Percentiles rank a stretch among this genome's conserved stretches.
phyloP scores from a whole-genome alignment of 116 monocot species.

The Phalaenopsis hybrid region DNA sequence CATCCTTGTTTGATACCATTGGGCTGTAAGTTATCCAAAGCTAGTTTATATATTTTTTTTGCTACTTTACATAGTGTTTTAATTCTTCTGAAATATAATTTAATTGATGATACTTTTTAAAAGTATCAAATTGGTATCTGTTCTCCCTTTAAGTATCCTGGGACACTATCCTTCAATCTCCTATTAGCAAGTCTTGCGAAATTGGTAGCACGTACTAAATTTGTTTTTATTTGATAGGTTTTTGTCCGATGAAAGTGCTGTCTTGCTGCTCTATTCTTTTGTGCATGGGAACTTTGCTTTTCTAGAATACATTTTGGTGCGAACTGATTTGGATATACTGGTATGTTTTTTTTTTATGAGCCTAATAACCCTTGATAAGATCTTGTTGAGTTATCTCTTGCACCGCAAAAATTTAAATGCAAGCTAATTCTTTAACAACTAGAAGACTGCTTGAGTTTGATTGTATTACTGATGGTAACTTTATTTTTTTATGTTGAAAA shows the following conservation, averaged over 20 bases:
- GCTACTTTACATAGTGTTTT: neutral
- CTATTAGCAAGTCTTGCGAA: neutral
- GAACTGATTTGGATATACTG: constrained; percentile 97
- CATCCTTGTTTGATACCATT: constrained; percentile 90
- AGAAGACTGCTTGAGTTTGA: neutral
- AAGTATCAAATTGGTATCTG: neutral
- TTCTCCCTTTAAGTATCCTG: neutral
- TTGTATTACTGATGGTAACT: neutral
- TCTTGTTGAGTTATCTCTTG: too few relatives aligned
- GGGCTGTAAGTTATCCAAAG: constrained; percentile 56
- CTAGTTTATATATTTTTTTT: neutral
- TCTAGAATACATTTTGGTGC: constrained; percentile 92
- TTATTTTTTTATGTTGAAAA: neutral
- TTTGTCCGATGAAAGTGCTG: constrained; percentile 74
- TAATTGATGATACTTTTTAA: neutral
- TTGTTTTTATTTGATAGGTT: constrained; percentile 33
- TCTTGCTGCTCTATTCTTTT: constrained; percentile 81
- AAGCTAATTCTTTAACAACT: too few relatives aligned
- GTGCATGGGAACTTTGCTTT: constrained; percentile 92
- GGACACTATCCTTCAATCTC: neutral
- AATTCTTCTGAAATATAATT: neutral
- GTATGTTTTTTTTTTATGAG: constrained; percentile 31
- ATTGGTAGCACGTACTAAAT: neutral
- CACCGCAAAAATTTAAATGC: too few relatives aligned
- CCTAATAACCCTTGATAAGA: neutral